Evolutionary conservation across 2,329 filamentous ascomycete genomes (phyloP), one percentile per base, ranked within the genome.

Genomic region (Colletotrichum musae): DNA sequence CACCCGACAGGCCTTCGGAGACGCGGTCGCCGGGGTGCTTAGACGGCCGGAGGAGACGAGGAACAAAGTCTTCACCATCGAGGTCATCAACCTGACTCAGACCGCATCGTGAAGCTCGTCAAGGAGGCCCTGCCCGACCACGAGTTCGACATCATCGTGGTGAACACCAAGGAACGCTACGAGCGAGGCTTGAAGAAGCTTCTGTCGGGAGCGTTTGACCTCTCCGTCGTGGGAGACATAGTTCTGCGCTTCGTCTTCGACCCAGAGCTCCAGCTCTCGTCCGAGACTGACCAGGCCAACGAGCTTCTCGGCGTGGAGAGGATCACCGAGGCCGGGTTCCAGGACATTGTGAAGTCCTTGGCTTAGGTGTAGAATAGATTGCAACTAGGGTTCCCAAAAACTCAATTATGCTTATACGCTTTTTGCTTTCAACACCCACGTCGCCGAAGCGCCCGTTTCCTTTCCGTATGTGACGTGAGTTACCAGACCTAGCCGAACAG

Each of bases 41-140:
- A 80, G 76, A 73, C 81, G 76, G 16, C 80, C 83, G 0, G 79
- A 82, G 2, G 77, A 81, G 54, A 89, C 86, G 0, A 83, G 79
- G 70, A 90, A 91, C 74, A 79, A 84, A 58, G 83, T 84, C 71
- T 77, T 91, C 47, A 86, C 83, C 68, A 74, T 90, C 16, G 83
- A 84, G 15, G 85, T 82, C 6, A 84, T 86, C 64, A 80, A 80
- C 24, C 81, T 83, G 0, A 84, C 83, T 1, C 86, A 89, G 84
- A 84, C 3, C 79, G 88, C 58, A 76, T 91, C 2, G 73, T 89
- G 2, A 77, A 71, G 43, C 58, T 72, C 6, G 71, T 71, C 10
- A 73, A 74, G 63, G 75, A 77, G 59, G 45, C 58, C 45, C 41
- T 64, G 52, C 60, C 60, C 24, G 43, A 58, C 18, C 26, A 41